Conservation (phyloP, 2,329 filamentous ascomycete genomes). For the Diaporthe longicolla region DNA sequence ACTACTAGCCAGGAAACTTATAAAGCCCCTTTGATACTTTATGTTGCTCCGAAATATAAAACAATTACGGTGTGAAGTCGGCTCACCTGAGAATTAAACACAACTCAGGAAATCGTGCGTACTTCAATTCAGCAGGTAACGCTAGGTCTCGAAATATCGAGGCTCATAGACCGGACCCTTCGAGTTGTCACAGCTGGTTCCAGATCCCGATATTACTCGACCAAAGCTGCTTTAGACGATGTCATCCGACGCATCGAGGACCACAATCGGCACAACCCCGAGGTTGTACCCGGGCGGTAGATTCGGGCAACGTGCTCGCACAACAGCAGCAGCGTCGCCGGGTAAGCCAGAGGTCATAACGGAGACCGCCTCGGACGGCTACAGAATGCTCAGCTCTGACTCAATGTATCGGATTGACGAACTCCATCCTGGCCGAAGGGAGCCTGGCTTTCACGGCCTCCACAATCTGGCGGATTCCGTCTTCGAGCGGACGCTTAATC, state of each 20-base stretch:
- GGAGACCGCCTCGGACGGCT: not conserved
- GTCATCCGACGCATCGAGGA: too few relatives aligned
- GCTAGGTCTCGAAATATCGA: too few relatives aligned
- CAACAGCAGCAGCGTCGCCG: not conserved
- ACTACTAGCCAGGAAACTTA: too few relatives aligned
- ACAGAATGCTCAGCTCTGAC: not conserved
- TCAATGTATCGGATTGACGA: slow-evolving; percentile 13
- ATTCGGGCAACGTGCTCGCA: not conserved
- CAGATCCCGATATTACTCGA: not conserved
- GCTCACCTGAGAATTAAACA: too few relatives aligned
- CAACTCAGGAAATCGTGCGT: too few relatives aligned
- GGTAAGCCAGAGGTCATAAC: not conserved
- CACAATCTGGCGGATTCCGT: slow-evolving; percentile 7
- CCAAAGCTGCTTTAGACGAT: not conserved
- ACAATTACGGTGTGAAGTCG: too few relatives aligned
- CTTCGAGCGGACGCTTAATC: not conserved
- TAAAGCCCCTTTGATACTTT: too few relatives aligned
- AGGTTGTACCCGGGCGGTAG: not conserved
- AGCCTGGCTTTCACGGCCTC: not conserved
- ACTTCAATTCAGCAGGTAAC: too few relatives aligned
- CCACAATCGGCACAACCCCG: not conserved
- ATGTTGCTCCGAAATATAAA: too few relatives aligned
- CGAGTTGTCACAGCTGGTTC: not conserved
- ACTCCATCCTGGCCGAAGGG: not conserved
- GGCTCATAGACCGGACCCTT: too few relatives aligned